These are phyloP conservation scores for Apodospora peruviana DNA, from an alignment of 495 filamentous ascomycete genomes.

Conservation along the genomic window DNA sequence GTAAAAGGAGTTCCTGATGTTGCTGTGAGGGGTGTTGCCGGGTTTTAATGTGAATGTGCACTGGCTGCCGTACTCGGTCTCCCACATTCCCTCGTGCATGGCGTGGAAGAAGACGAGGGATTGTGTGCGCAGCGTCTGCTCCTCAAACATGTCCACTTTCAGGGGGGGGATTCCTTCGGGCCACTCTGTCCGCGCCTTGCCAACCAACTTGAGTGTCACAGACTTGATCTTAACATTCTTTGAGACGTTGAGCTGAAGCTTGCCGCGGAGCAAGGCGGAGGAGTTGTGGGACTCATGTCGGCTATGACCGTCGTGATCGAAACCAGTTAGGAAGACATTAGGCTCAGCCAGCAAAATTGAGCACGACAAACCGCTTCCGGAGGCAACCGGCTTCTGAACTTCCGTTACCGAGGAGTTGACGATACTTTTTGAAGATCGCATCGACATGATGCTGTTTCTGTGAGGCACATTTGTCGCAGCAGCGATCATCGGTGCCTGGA, in stretches of 20 bases:
- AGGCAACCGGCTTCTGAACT: conserved; percentile 63
- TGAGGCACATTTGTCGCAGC: conserved; percentile 18
- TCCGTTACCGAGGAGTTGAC: conserved; percentile 38
- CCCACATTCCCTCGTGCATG: conserved; percentile 46
- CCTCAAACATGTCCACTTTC: conserved; percentile 79
- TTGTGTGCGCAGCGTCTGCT: conserved; percentile 68
- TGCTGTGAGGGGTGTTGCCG: conserved; percentile 15
- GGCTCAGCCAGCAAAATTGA: conserved; percentile 82
- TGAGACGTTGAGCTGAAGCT: conserved; percentile 71
- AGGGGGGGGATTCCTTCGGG: conserved; percentile 93
- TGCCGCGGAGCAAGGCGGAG: conserved; percentile 81
- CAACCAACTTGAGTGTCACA: conserved; percentile 80
- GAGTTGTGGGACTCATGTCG: conserved; percentile 49
- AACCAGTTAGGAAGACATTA: conserved; percentile 82
- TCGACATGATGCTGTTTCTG: conserved; percentile 39
- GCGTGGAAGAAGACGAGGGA: conserved; percentile 82
- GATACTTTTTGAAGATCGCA: conserved; percentile 37
- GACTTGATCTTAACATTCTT: conserved; percentile 94
- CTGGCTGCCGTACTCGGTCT: conserved; percentile 56
- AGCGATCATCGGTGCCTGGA: conserved; percentile 10
- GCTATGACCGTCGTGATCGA: conserved; percentile 71
- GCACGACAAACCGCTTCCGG: conserved; percentile 66
- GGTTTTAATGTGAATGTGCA: conserved; percentile 41
- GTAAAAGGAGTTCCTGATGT: conserved; percentile 33
- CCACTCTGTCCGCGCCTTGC: conserved; percentile 88